These are phyloP conservation scores for Medicago ruthenica DNA, from an alignment of 306 rosid species.

Conservation along the genomic window DNA sequence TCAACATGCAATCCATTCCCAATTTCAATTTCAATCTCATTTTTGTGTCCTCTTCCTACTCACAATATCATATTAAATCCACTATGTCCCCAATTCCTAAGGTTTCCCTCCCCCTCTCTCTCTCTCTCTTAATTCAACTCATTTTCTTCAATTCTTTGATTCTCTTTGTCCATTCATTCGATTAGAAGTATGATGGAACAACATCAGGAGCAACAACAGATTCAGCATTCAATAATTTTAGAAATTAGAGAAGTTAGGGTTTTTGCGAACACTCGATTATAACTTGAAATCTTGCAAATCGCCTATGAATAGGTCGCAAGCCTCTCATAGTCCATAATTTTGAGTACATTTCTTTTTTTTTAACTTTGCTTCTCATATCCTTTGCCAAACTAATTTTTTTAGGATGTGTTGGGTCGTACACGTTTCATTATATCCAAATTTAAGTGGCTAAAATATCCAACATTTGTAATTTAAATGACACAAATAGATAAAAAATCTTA, in stretches of 20 bases:
- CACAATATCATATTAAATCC: slow-evolving; percentile 40
- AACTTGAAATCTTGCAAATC: too few species aligned
- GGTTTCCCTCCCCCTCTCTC: slow-evolving; percentile 51
- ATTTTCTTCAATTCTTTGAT: not conserved
- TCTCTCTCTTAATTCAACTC: not conserved
- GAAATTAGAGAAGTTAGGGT: not conserved
- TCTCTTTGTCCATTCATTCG: not conserved
- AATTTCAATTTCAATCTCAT: not conserved
- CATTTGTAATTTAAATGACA: too few species aligned
- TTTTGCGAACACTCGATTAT: slow-evolving; percentile 46
- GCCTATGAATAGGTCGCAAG: too few species aligned
- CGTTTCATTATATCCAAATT: too few species aligned
- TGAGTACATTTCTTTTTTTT: too few species aligned
- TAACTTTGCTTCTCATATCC: too few species aligned
- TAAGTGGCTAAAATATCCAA: too few species aligned
- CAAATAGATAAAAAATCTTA: too few species aligned
- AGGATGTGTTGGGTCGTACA: too few species aligned
- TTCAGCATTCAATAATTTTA: not conserved
- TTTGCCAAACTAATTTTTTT: too few species aligned
- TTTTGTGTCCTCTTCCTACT: slow-evolving; percentile 44
- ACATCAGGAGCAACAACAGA: not conserved
- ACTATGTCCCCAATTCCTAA: slow-evolving; percentile 59
- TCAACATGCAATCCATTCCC: slow-evolving; percentile 50
- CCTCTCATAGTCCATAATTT: too few species aligned
- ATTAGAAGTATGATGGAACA: slow-evolving; percentile 30